Evolutionary conservation across 1,139 yeast species (phyloP), one percentile per base, ranked within the genome.

Genomic region (Zhuliangozyma blackwelliae): DNA sequence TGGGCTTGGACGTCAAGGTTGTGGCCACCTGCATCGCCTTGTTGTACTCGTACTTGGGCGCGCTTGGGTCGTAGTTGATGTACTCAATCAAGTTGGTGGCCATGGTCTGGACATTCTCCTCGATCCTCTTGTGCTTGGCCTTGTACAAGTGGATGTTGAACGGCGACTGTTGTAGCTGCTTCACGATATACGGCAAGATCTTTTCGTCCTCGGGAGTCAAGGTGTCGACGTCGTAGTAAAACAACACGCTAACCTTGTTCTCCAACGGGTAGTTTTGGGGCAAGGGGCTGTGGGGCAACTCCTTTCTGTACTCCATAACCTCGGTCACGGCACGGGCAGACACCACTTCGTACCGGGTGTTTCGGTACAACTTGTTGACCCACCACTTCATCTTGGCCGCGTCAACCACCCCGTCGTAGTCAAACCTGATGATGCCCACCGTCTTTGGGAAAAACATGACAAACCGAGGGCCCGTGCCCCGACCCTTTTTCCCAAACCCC

Each of bases 131-230:
- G 45, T 78, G 78, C 25, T 70, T 67, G 2, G 79, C 70, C 30
- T 71, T 72, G 52, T 66, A 78, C 10, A 84, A 54, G 45, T 70
- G 66, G 10, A 79, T 65, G 46, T 81, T 74, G 42, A 69, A 64
- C 1, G 82, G 80, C 7, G 80, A 60, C 35, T 72, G 65, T 39
- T 82, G 73, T 19, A 82, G 61, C 11, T 76, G 77, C 37, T 79
- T 82, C 31, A 80, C 58, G 35, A 84, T 50, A 48, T 80, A 72
- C 2, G 82, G 79, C 41, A 84, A 61, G 7, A 82, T 59, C 23
- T 72, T 72, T 46, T 69, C 69, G 55, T 84, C 92, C 51, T 83
- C 92, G 2, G 66, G 65, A 1, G 77, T 68, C 2, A 63, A 63
- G 0, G 77, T 68, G 10, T 65, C 65, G 5, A 65, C 61, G 45